These are phyloP conservation scores for Omphalotus guepiniiformis DNA, from an alignment of 768 basidiomycete genomes.

Conservation along the genomic window DNA sequence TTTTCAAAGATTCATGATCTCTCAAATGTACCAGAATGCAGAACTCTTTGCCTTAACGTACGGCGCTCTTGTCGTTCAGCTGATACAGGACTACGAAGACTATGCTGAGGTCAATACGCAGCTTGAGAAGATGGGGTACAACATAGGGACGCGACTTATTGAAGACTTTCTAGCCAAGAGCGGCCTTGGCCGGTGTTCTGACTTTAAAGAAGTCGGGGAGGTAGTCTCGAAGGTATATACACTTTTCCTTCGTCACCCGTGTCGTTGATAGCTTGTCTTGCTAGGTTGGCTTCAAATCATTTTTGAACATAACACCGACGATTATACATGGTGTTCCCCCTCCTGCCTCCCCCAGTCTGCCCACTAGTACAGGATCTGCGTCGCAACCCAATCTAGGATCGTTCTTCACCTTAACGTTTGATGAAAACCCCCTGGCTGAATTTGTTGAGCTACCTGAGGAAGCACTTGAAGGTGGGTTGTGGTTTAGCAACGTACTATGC, in stretches of 20 bases:
- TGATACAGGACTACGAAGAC: slow-evolving; percentile 99
- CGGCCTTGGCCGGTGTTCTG: slow-evolving; percentile 83
- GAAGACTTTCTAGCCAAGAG: slow-evolving; percentile 97
- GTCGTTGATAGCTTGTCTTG: neutral
- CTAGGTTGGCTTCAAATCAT: slow-evolving; percentile 97
- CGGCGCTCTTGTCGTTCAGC: slow-evolving; percentile 94
- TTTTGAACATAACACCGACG: slow-evolving; percentile 86
- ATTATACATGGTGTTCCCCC: slow-evolving; percentile 66
- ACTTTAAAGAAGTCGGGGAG: slow-evolving; percentile 94
- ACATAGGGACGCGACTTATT: slow-evolving; percentile 92
- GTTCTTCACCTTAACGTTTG: slow-evolving; percentile 79
- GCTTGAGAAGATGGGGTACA: slow-evolving; percentile 99
- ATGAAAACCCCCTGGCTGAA: slow-evolving; percentile 95
- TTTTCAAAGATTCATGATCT: slow-evolving; percentile 2
- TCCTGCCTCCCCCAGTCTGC: slow-evolving; percentile 44
- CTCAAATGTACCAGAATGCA: slow-evolving; percentile 66
- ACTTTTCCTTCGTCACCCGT: neutral
- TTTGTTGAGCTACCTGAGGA: slow-evolving; percentile 97
- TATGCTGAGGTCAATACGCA: slow-evolving; percentile 94
- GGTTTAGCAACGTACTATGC: slow-evolving; percentile 96
- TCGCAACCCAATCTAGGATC: slow-evolving; percentile 46
- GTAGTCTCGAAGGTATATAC: slow-evolving; percentile 87
- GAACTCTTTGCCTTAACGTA: slow-evolving; percentile 97
- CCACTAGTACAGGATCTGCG: slow-evolving; percentile 33
- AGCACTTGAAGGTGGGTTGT: slow-evolving; percentile 85